phyloP scores from a whole-genome alignment of 176 grass and related monocot species.

The Pontederia crassipes region DNA sequence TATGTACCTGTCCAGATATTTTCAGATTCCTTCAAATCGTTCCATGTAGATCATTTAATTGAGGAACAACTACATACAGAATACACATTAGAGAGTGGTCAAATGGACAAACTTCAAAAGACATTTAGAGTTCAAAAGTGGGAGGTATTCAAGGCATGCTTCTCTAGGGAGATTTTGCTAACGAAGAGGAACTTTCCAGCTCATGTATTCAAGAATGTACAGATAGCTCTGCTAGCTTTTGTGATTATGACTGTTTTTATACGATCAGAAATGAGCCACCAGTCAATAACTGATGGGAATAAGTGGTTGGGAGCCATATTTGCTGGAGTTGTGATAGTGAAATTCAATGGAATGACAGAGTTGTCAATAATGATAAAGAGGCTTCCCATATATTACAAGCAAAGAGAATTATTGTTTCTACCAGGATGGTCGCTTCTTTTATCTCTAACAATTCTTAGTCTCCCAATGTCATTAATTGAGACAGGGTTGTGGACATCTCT shows the following conservation, averaged over 20 bases:
- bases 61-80: slow-evolving; percentile 20
- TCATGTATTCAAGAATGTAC: slow-evolving; percentile 91
- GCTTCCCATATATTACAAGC: slow-evolving; percentile 90
- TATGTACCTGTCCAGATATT: slow-evolving; percentile 53
- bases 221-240: slow-evolving; percentile 68
- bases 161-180: slow-evolving; percentile 76
- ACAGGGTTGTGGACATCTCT: slow-evolving; percentile 72
- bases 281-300: slow-evolving; percentile 63
- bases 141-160: slow-evolving; percentile 84
- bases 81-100: slow-evolving; percentile 29
- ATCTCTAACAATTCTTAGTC: slow-evolving; percentile 66
- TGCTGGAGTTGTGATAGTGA: slow-evolving; percentile 59
- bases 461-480: slow-evolving; percentile 78
- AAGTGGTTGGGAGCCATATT: slow-evolving; percentile 83
- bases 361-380: slow-evolving; percentile 85
- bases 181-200: slow-evolving; percentile 71
- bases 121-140: slow-evolving; percentile 49
- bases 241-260: slow-evolving; percentile 78
- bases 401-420: slow-evolving; percentile 66
- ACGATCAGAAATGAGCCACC: slow-evolving; percentile 67
- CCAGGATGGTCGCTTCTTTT: slow-evolving; percentile 87
- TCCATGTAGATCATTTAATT: slow-evolving; percentile 26
- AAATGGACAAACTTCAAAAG: slow-evolving; percentile 27
- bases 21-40: slow-evolving; percentile 45
- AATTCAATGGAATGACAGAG: slow-evolving; percentile 98